phyloP scores from a whole-genome alignment of 441 rosid species.

The Populus hybrid region DNA sequence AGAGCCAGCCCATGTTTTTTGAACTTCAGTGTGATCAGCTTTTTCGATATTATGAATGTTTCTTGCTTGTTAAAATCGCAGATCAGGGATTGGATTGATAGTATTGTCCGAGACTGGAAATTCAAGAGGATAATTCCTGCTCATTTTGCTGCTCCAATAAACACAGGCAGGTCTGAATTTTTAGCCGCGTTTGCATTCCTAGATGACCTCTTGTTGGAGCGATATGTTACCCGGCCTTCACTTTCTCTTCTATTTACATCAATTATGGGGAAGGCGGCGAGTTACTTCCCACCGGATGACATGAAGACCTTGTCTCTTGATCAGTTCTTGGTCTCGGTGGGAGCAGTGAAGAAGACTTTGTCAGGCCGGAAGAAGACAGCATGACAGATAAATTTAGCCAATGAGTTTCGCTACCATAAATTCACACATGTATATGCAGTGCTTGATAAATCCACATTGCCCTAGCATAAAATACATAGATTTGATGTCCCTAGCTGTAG shows the following conservation, averaged over 20 bases:
- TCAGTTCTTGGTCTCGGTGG: conserved; percentile 82
- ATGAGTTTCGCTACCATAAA: not conserved
- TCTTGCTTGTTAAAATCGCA: conserved; percentile 24
- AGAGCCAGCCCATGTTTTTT: too few relatives aligned
- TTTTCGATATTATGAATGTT: not conserved
- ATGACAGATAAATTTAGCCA: conserved; percentile 8
- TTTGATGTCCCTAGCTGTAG: not conserved
- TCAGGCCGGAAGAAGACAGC: conserved; percentile 57
- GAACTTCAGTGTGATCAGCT: not conserved
- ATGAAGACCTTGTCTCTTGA: conserved; percentile 93
- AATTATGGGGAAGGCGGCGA: conserved; percentile 88
- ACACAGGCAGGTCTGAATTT: conserved; percentile 79
- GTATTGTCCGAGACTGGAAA: conserved; percentile 78
- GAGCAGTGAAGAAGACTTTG: conserved; percentile 88
- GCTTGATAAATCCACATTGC: conserved; percentile 1
- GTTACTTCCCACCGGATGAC: conserved; percentile 95
- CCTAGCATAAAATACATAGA: conserved; percentile 1
- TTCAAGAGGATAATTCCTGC: conserved; percentile 91
- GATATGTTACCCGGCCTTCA: conserved; percentile 61
- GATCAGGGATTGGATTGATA: conserved; percentile 93
- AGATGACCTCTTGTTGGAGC: conserved; percentile 79
- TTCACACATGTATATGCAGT: conserved; percentile 10
- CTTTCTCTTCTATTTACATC: conserved; percentile 63
- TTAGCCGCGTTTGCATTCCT: conserved; percentile 82
- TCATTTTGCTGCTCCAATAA: conserved; percentile 87